Evolutionary conservation across 1,284 basidiomycete genomes (phyloP).

Genomic region (Fomitopsis pinicola): DNA sequence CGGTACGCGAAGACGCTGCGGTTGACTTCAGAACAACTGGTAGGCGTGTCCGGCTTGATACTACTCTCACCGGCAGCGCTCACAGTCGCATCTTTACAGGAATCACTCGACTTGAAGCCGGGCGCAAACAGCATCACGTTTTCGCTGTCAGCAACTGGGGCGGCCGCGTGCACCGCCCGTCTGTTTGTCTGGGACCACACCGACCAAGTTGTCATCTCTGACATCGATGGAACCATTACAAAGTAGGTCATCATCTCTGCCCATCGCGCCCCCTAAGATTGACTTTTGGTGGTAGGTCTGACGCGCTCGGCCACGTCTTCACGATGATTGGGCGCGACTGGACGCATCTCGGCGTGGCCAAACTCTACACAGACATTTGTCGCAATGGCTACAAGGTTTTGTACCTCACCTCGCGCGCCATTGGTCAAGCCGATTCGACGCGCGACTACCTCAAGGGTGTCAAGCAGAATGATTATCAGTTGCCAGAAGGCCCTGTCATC

Average conservation of each 20-base stretch:
- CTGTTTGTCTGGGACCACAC: constrained; percentile 96
- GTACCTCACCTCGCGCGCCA: constrained; percentile 96
- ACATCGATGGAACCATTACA: constrained; percentile 99
- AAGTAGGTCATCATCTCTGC: constrained; percentile 55
- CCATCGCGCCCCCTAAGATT: not conserved
- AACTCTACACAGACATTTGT: constrained; percentile 95
- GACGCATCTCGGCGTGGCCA: constrained; percentile 98
- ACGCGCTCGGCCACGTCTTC: constrained; percentile 96
- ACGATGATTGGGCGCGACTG: constrained; percentile 99
- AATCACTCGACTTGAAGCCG: constrained; percentile 81
- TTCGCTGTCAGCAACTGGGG: constrained; percentile 87
- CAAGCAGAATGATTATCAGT: constrained; percentile 91
- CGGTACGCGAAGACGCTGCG: constrained; percentile 93
- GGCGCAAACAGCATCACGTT: constrained; percentile 95
- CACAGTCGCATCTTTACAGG: constrained; percentile 40
- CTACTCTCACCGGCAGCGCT: not conserved
- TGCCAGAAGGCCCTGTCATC: constrained; percentile 97
- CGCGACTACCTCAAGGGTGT: constrained; percentile 94
- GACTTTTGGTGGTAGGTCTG: constrained; percentile 58
- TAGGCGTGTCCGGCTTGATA: constrained; percentile 27
- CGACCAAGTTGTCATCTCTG: constrained; percentile 90
- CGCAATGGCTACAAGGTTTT: constrained; percentile 98
- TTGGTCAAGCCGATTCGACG: constrained; percentile 97
- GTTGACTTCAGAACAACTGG: constrained; percentile 79
- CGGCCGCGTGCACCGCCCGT: constrained; percentile 84